Evolutionary conservation across 257 asterid species (phyloP).

Genomic region (Solanum okadae): DNA sequence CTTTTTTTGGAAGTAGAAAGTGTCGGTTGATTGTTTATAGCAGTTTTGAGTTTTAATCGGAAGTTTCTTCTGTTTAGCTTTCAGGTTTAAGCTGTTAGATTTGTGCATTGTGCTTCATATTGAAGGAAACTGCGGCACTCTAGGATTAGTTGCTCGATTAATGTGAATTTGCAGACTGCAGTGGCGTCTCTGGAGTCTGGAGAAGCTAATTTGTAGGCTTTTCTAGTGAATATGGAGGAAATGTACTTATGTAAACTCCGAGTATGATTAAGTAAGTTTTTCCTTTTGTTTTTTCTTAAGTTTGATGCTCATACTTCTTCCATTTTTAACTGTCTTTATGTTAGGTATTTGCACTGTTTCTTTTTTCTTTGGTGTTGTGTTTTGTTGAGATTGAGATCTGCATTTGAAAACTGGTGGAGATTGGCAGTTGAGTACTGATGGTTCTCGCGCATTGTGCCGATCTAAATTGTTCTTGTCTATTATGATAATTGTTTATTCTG

Average conservation of each 20-base stretch:
- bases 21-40: not conserved
- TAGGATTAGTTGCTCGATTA: not conserved
- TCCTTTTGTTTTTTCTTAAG: not conserved
- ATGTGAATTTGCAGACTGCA: not conserved
- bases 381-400: slow-evolving; percentile 31
- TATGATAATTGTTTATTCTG: not conserved
- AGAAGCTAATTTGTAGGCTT: not conserved
- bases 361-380: not conserved
- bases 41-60: not conserved
- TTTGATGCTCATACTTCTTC: not conserved
- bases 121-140: not conserved
- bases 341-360: not conserved
- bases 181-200: not conserved
- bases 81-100: not conserved
- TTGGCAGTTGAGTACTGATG: not conserved
- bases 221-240: not conserved
- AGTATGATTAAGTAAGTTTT: not conserved
- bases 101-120: not conserved
- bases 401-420: not conserved
- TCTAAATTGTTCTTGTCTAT: not conserved
- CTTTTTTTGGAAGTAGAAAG: not conserved
- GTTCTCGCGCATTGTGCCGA: not conserved
- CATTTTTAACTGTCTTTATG: not conserved
- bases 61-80: not conserved
- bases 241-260: not conserved